A percentile compares a stretch with the other conserved stretches of the same genome.
Conservation (phyloP, 306 rosid genomes). For the Albizia julibrissin region DNA sequence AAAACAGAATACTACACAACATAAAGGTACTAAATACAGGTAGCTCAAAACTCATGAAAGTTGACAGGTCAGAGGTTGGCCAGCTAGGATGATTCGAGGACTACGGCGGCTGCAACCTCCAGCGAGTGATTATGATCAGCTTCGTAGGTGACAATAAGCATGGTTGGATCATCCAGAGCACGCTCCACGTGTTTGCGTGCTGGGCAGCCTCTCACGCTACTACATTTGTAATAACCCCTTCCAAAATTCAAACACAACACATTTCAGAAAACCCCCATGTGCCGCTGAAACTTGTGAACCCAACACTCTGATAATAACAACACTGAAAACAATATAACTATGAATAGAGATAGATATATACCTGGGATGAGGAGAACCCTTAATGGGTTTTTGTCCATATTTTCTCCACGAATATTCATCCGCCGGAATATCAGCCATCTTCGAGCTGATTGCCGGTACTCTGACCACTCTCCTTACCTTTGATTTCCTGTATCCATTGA, state of each 20-base stretch:
- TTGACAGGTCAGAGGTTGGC: neutral
- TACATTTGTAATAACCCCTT: constrained; percentile 90
- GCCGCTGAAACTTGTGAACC: neutral
- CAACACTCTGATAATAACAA: neutral
- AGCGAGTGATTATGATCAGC: constrained; percentile 74
- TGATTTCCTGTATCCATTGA: constrained; percentile 54
- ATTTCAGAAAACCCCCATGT: constrained; percentile 2
- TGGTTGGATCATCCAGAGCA: constrained; percentile 73
- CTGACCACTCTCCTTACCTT: constrained; percentile 59
- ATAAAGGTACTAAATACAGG: neutral
- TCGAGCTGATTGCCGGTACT: constrained; percentile 73
- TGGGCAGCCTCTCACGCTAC: constrained; percentile 77
- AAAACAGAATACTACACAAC: neutral
- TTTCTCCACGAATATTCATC: constrained; percentile 88
- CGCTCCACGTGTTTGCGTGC: constrained; percentile 92
- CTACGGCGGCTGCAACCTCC: constrained; percentile 44
- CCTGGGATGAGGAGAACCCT: constrained; percentile 95
- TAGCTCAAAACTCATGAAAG: neutral
- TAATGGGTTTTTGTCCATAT: constrained; percentile 93
- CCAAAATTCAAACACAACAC: neutral
- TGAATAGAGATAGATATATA: neutral
- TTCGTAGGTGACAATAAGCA: constrained; percentile 85
- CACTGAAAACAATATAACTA: neutral
- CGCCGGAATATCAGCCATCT: constrained; percentile 75
- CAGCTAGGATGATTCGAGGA: constrained; percentile 58